Conservation (phyloP, 768 basidiomycete genomes). For the Phylloporus arenicola region DNA sequence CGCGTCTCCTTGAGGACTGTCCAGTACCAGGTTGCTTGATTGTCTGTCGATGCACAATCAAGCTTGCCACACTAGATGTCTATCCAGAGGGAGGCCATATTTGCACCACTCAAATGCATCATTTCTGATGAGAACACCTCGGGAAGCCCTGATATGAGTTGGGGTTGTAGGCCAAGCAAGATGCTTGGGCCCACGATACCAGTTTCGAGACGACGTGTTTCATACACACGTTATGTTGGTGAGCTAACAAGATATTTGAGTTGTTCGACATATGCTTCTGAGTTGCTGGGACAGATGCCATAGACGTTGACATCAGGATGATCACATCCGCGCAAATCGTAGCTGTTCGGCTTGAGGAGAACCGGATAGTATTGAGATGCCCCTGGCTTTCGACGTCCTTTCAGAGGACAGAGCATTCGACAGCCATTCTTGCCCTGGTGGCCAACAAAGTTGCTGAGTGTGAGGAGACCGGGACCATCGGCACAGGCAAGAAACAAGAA, state of each 20-base stretch:
- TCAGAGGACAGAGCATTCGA: constrained; percentile 26
- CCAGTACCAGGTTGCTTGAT: too few species aligned
- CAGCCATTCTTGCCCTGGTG: constrained; percentile 29
- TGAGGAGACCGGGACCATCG: constrained; percentile 31
- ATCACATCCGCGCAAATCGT: constrained; percentile 16
- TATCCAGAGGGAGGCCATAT: too few species aligned
- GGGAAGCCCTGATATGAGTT: not conserved
- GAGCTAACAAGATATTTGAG: not conserved
- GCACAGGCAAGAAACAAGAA: constrained; percentile 23
- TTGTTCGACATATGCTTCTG: not conserved
- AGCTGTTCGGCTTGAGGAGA: constrained; percentile 26
- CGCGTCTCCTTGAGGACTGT: too few species aligned
- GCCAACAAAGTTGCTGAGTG: constrained; percentile 31
- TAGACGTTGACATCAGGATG: constrained; percentile 22
- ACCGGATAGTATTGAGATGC: constrained; percentile 33
- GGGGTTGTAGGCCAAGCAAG: not conserved
- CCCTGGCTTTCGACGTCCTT: constrained; percentile 29
- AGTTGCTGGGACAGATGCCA: constrained; percentile 1
- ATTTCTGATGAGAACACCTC: too few species aligned
- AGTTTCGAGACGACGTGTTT: not conserved
- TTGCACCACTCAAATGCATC: too few species aligned
- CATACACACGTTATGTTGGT: not conserved
- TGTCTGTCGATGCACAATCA: too few species aligned
- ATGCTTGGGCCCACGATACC: not conserved
- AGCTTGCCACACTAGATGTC: too few species aligned